phyloP scores from a whole-genome alignment of 2,329 filamentous ascomycete species.

The Ophiostoma ulmi region DNA sequence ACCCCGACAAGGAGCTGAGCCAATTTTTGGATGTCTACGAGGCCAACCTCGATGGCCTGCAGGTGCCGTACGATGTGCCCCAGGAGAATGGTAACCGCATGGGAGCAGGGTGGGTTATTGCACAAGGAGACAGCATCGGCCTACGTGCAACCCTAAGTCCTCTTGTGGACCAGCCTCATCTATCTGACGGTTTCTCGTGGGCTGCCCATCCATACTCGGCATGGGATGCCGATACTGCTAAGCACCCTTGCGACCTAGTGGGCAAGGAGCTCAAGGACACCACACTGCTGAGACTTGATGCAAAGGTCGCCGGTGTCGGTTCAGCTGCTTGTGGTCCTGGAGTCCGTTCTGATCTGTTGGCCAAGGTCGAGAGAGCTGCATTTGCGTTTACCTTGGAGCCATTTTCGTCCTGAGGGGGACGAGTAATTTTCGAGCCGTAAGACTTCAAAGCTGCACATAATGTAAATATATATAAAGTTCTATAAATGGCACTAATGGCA shows the following conservation, averaged over 20 bases:
- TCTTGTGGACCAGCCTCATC: not conserved
- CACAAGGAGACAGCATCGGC: not conserved
- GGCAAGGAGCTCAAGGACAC: conserved; percentile 42
- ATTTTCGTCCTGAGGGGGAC: not conserved
- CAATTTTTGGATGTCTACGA: conserved; percentile 50
- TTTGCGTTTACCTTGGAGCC: conserved; percentile 42
- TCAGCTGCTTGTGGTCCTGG: conserved; percentile 47
- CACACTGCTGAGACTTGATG: conserved; percentile 42
- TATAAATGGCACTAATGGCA: not conserved
- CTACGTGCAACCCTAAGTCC: not conserved
- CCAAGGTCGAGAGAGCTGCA: conserved; percentile 38
- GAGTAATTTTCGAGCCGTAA: not conserved
- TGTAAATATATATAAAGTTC: not conserved
- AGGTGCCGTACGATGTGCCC: conserved; percentile 59
- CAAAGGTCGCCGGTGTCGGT: conserved; percentile 46
- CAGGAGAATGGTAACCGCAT: conserved; percentile 64
- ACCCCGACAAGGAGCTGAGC: conserved; percentile 55
- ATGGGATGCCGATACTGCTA: conserved; percentile 51
- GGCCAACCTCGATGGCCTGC: conserved; percentile 44
- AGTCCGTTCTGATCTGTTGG: conserved; percentile 43
- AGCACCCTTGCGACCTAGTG: conserved; percentile 59
- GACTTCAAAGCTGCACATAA: not conserved
- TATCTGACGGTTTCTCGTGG: conserved; percentile 45
- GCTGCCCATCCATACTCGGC: conserved; percentile 50
- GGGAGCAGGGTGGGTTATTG: conserved; percentile 51